These are phyloP conservation scores for Galerina marginata DNA, from an alignment of 768 basidiomycete species.

Conservation along the genomic window DNA sequence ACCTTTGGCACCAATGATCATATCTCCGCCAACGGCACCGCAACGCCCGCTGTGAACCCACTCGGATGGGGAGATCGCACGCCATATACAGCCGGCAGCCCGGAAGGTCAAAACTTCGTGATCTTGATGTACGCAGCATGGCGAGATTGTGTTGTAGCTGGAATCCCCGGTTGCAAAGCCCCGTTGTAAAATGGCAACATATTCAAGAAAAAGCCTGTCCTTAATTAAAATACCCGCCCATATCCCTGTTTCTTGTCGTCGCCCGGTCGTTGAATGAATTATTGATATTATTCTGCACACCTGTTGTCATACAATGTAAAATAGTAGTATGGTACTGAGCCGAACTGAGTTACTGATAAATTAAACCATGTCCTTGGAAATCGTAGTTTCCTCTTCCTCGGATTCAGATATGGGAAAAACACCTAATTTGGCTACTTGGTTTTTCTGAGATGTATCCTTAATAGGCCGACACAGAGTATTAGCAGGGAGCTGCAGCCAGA, in stretches of 20 bases:
- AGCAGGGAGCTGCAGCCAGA: not conserved
- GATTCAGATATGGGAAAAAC: slow-evolving; percentile 15
- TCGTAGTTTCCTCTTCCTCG: slow-evolving; percentile 6
- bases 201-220: no score
- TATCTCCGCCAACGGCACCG: slow-evolving; percentile 35
- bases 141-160: slow-evolving; percentile 40
- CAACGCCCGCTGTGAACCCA: slow-evolving; percentile 43
- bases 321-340: not conserved
- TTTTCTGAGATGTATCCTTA: slow-evolving; percentile 9
- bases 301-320: not conserved
- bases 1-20: slow-evolving; percentile 30
- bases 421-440: slow-evolving; percentile 4
- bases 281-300: not conserved
- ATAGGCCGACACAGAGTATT: not conserved
- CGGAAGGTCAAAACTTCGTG: slow-evolving; percentile 44
- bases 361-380: not conserved
- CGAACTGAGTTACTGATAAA: not conserved
- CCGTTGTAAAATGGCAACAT: not conserved
- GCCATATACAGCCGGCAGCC: slow-evolving; percentile 41
- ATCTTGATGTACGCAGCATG: slow-evolving; percentile 44
- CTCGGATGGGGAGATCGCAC: slow-evolving; percentile 36
- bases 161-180: slow-evolving; percentile 19
- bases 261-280: not conserved
- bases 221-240: no score
- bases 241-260: not conserved